Percentiles rank a stretch among this genome's conserved stretches.
Evolutionary conservation across 306 rosid genomes (phyloP).

Genomic region (Carpinus viminea): DNA sequence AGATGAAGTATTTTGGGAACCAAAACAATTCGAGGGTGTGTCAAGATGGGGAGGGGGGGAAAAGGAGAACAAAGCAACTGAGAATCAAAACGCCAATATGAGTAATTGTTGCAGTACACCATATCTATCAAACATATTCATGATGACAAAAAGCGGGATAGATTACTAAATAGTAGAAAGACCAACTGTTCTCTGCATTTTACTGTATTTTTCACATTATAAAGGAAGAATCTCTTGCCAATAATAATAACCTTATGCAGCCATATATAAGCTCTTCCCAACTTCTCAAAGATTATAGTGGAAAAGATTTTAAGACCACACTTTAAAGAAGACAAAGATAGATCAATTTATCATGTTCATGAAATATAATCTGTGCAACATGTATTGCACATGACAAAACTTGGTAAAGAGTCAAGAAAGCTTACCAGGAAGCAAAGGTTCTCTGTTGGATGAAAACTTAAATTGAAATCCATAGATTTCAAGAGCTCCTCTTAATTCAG

Average conservation of each 20-base stretch:
- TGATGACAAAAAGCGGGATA: background rate
- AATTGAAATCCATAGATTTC: slow-evolving; percentile 69
- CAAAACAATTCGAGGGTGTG: background rate
- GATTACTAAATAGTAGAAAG: background rate
- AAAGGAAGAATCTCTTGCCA: background rate
- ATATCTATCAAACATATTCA: background rate
- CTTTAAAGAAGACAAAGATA: background rate
- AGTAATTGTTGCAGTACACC: background rate
- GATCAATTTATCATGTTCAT: slow-evolving; percentile 7
- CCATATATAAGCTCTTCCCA: background rate
- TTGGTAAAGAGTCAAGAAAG: slow-evolving; percentile 12
- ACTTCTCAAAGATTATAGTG: background rate
- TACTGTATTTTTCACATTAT: slow-evolving; percentile 14
- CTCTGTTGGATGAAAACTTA: slow-evolving; percentile 45
- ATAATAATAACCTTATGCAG: background rate
- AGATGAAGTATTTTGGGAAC: background rate
- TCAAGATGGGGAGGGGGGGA: background rate
- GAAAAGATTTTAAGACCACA: background rate
- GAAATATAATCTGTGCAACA: background rate
- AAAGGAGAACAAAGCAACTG: background rate
- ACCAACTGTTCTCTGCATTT: background rate
- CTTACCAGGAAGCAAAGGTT: slow-evolving; percentile 45
- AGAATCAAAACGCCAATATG: background rate
- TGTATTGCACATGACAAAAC: slow-evolving; percentile 10
- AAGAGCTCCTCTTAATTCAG: slow-evolving; percentile 71